Evolutionary conservation across 2,329 filamentous ascomycete genomes (phyloP), one percentile per base, ranked within the genome.

Genomic region (Hymenoscyphus occultus): DNA sequence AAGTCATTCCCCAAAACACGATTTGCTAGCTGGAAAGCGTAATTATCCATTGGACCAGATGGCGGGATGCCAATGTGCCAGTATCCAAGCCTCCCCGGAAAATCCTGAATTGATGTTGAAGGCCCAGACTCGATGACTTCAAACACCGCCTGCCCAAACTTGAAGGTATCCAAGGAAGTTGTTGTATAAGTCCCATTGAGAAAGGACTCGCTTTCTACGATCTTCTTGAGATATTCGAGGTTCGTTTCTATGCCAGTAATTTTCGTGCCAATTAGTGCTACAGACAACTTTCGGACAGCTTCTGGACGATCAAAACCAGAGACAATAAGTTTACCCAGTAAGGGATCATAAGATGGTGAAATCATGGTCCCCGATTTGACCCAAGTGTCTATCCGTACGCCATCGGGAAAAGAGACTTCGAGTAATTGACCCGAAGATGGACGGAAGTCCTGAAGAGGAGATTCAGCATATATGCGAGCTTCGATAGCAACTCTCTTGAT

Each of bases 341-440:
- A 88, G 0, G 90, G 89, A 71, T 93, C 90, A 74, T 92, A 93
- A 68, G 90, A 86, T 3, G 88, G 86, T 0, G 89, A 90, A 1
- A 93, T 85, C 70, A 90, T 84, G 64, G 90, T 89, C 5, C 90
- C 90, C 39, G 84, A 79, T 28, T 86, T 82, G 68, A 93, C 90
- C 28, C 89, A 89, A 4, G 87, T 87, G 71, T 92, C 89, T 62
- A 91, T 86, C 12, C 89, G 83, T 86, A 0, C 62, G 2, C 62
- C 65, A 5, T 67, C 61, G 1, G 69, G 66, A 64, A 66, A 70
- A 35, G 63, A 51, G 86, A 74, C 85, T 45, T 60, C 69, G 59
- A 58, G 70, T 42, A 70, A 58, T 31, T 69, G 40, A 73, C 64
- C 80, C 64, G n/a, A 75, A 73, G 45, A 80, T 71, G 89, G 89